Evolutionary conservation across 2,329 filamentous ascomycete species (phyloP).

Genomic region (Colletotrichum chrysophilum): DNA sequence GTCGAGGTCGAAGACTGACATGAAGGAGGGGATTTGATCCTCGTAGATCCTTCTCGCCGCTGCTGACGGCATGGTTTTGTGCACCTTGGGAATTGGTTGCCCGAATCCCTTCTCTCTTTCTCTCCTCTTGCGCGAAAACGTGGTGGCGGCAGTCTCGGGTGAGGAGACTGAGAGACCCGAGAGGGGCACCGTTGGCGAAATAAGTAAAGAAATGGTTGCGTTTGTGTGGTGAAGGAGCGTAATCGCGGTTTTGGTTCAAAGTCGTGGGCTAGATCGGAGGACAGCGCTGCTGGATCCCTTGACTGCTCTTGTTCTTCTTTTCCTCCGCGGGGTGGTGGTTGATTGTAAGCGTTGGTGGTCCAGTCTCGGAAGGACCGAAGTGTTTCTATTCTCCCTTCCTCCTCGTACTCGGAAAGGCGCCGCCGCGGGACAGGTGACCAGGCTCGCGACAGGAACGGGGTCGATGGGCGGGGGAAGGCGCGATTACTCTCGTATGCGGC

Average conservation of each 20-base stretch:
- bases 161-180: conserved; percentile 17
- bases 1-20: conserved; percentile 76
- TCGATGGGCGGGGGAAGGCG: neutral
- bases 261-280: conserved; percentile 31
- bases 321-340: conserved; percentile 8
- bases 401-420: conserved; percentile 11
- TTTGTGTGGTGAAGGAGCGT: conserved; percentile 16
- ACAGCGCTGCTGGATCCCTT: conserved; percentile 61
- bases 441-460: conserved; percentile 9
- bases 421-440: conserved; percentile 4
- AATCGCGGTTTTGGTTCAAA: conserved; percentile 27
- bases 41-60: conserved; percentile 66
- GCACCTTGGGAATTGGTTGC: conserved; percentile 18
- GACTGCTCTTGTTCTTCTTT: conserved; percentile 9
- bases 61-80: conserved; percentile 64
- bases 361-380: conserved; percentile 6
- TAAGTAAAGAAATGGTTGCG: conserved; percentile 20
- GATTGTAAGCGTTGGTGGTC: neutral
- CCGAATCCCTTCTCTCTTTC: conserved; percentile 20
- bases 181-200: conserved; percentile 6
- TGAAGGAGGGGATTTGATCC: conserved; percentile 77
- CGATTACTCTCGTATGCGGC: conserved; percentile 3
- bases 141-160: conserved; percentile 16
- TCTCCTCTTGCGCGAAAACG: conserved; percentile 23
- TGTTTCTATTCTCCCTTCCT: conserved; percentile 1